phyloP scores from a whole-genome alignment of 495 filamentous ascomycete genomes.

The Cercophora newfieldiana region DNA sequence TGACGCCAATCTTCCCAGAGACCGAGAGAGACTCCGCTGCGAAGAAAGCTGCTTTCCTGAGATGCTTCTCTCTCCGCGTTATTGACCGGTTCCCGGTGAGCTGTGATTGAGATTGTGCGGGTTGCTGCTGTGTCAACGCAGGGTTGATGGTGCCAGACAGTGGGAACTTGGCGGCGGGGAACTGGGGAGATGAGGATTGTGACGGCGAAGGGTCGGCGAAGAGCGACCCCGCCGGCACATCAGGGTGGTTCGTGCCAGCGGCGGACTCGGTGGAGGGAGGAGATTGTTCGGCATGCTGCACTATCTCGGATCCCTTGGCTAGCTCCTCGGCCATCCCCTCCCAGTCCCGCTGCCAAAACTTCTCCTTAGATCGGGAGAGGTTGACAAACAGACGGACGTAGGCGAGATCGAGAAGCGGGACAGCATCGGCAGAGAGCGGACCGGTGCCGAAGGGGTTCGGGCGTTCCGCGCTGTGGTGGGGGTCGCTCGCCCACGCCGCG shows the following conservation, averaged over 20 bases:
- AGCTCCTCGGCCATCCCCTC: slow-evolving; percentile 91
- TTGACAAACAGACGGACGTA: slow-evolving; percentile 95
- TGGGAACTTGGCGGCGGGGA: slow-evolving; percentile 40
- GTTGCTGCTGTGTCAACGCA: slow-evolving; percentile 24
- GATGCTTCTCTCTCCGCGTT: slow-evolving; percentile 72
- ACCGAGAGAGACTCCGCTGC: slow-evolving; percentile 90
- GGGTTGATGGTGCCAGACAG: slow-evolving; percentile 26
- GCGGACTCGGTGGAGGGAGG: slow-evolving; percentile 53
- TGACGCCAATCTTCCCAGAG: slow-evolving; percentile 84
- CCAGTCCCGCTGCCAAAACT: slow-evolving; percentile 92
- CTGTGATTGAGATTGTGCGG: slow-evolving; percentile 28
- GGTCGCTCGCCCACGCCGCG: slow-evolving; percentile 86
- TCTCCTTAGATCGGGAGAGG: slow-evolving; percentile 85
- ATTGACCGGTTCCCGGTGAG: slow-evolving; percentile 33
- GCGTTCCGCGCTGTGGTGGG: slow-evolving; percentile 81
- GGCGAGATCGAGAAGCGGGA: slow-evolving; percentile 90
- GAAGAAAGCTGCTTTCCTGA: slow-evolving; percentile 92
- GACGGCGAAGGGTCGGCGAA: slow-evolving; percentile 58
- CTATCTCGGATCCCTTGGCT: slow-evolving; percentile 69
- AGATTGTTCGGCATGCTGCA: slow-evolving; percentile 72
- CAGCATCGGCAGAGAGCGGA: slow-evolving; percentile 88
- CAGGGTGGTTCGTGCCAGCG: slow-evolving; percentile 51
- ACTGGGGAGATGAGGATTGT: slow-evolving; percentile 54
- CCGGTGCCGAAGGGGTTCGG: slow-evolving; percentile 89
- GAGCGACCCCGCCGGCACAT: slow-evolving; percentile 49